A percentile compares a stretch with the other conserved stretches of the same genome.
These are phyloP conservation scores for Hemileccinum rubropunctum DNA, from an alignment of 768 basidiomycete genomes.

Conservation along the genomic window DNA sequence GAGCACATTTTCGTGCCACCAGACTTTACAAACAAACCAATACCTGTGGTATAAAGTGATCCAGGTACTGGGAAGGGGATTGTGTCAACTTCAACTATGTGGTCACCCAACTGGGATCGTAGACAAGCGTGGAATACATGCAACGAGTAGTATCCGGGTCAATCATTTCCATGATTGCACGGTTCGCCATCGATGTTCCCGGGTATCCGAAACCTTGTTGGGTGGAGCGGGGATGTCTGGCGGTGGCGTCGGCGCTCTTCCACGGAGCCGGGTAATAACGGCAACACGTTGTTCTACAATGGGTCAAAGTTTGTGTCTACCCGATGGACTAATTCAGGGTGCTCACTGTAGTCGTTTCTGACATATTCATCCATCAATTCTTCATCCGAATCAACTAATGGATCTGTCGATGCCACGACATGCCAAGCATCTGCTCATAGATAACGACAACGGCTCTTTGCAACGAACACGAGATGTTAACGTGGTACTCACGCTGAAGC, in stretches of 20 bases:
- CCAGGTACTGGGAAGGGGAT: background rate
- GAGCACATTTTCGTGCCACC: no score
- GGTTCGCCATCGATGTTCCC: slow-evolving; percentile 36
- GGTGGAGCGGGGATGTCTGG: slow-evolving; percentile 16
- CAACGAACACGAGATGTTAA: background rate
- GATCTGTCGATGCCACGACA: slow-evolving; percentile 57
- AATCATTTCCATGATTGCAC: slow-evolving; percentile 36
- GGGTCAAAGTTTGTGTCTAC: background rate
- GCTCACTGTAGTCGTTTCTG: slow-evolving; percentile 64
- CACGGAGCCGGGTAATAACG: slow-evolving; percentile 52
- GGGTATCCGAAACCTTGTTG: slow-evolving; percentile 18
- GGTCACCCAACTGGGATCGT: no score
- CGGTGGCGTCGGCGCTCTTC: slow-evolving; percentile 48
- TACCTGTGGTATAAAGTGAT: no score
- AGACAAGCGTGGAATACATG: slow-evolving; percentile 43
- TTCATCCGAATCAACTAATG: slow-evolving; percentile 70
- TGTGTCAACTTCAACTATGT: background rate
- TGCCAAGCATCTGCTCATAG: slow-evolving; percentile 67
- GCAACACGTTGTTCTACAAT: slow-evolving; percentile 47
- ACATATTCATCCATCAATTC: slow-evolving; percentile 64
- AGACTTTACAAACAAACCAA: no score
- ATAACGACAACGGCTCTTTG: background rate
- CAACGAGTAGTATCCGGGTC: slow-evolving; percentile 5
- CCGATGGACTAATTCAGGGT: background rate
- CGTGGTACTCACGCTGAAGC: slow-evolving; percentile 40